Evolutionary conservation across 1,284 basidiomycete genomes (phyloP).

Genomic region (Leccinum pseudoinsigne): DNA sequence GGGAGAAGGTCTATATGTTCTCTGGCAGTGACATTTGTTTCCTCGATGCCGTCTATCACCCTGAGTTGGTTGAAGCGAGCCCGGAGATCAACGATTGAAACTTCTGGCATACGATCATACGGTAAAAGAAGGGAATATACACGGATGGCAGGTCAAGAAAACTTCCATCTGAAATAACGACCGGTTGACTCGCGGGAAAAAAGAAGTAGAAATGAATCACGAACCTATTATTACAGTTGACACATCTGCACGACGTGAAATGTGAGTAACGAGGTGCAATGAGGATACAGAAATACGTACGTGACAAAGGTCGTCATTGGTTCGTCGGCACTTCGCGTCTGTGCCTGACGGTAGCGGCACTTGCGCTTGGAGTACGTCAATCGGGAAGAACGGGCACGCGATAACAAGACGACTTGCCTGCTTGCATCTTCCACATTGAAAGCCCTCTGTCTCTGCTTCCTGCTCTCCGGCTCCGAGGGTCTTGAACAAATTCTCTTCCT

Average conservation of each 20-base stretch:
- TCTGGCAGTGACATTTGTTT: no score
- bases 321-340: slow-evolving; percentile 94
- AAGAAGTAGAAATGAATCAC: slow-evolving; percentile 15
- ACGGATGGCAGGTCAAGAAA: slow-evolving; percentile 45
- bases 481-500: slow-evolving; percentile 89
- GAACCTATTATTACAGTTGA: slow-evolving; percentile 59
- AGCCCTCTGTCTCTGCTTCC: slow-evolving; percentile 95
- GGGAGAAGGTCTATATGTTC: no score
- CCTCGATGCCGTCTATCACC: no score
- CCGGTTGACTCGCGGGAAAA: slow-evolving; percentile 7
- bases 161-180: slow-evolving; percentile 55
- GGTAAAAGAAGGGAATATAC: background rate
- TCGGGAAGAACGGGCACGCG: background rate
- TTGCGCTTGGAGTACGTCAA: slow-evolving; percentile 57
- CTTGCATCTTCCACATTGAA: slow-evolving; percentile 95
- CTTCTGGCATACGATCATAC: slow-evolving; percentile 1
- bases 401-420: slow-evolving; percentile 46
- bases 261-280: background rate
- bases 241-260: slow-evolving; percentile 41
- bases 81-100: slow-evolving; percentile 9
- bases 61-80: no score
- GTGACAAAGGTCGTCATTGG: slow-evolving; percentile 88
- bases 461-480: slow-evolving; percentile 89
- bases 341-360: slow-evolving; percentile 92
- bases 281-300: slow-evolving; percentile 37